These are phyloP conservation scores for Dichotomopilus funicola DNA, from an alignment of 2,329 filamentous ascomycete species.

Conservation along the genomic window DNA sequence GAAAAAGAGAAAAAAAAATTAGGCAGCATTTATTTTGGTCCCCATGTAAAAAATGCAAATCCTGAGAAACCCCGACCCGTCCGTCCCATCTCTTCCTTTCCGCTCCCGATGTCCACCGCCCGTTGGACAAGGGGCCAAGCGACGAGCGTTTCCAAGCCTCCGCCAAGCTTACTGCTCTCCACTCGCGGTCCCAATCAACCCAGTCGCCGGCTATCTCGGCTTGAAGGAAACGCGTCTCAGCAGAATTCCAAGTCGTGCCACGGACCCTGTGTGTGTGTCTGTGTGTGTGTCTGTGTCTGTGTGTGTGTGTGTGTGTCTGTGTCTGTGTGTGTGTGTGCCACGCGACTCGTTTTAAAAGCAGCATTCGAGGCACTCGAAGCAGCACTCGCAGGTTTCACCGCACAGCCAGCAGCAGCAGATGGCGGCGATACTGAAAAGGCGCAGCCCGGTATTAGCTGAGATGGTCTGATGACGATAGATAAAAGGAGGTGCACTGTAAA, in stretches of 20 bases:
- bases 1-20: too few species aligned
- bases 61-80: background rate
- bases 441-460: background rate
- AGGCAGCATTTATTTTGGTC: too few species aligned
- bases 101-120: background rate
- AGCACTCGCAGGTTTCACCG: slow-evolving; percentile 39
- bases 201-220: too few species aligned
- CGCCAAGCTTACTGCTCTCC: background rate
- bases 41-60: too few species aligned
- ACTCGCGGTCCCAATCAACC: too few species aligned
- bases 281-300: too few species aligned
- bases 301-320: too few species aligned
- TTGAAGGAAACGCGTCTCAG: too few species aligned
- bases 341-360: slow-evolving; percentile 25
- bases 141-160: background rate
- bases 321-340: too few species aligned
- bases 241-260: too few species aligned
- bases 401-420: slow-evolving; percentile 41
- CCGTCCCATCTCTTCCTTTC: background rate
- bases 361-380: slow-evolving; percentile 36
- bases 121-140: background rate
- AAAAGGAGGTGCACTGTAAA: background rate
- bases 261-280: too few species aligned
- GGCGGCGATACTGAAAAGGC: slow-evolving; percentile 30
- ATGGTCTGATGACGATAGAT: background rate